Conservation (phyloP, 352 stramenopile genomes). For the Globisporangium acanthophoron region DNA sequence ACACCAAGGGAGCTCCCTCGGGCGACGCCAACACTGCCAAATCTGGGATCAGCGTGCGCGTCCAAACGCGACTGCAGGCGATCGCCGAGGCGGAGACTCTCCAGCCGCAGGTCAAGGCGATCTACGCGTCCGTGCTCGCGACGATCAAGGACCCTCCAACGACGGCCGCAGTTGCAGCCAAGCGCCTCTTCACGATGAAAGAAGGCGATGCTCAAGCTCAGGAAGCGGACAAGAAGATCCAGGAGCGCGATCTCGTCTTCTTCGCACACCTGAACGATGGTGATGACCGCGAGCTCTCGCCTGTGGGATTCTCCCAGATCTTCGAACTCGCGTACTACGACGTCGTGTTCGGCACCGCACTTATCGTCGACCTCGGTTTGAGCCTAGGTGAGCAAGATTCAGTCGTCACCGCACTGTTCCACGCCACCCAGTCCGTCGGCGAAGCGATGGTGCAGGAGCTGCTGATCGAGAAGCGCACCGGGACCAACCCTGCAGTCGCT, state of each 20-base stretch:
- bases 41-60: too few species aligned
- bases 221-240: background rate
- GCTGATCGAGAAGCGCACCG: background rate
- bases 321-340: background rate
- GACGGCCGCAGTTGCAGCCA: too few species aligned
- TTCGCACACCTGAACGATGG: background rate
- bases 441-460: slow-evolving; percentile 1
- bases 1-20: background rate
- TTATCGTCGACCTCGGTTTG: background rate
- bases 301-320: slow-evolving; percentile 4
- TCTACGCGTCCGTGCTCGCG: background rate
- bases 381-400: background rate
- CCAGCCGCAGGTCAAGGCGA: background rate
- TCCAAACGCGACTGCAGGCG: too few species aligned
- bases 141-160: background rate
- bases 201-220: background rate
- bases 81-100: slow-evolving; percentile 1
- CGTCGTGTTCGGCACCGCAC: background rate
- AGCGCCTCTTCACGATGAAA: background rate
- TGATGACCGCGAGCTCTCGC: too few species aligned
- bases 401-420: background rate
- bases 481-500: too few species aligned
- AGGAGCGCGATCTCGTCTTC: background rate
- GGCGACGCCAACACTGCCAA: too few species aligned
- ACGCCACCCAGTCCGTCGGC: background rate